Conservation (phyloP, 176 grass and related monocot genomes). For the Chloris gayana region DNA sequence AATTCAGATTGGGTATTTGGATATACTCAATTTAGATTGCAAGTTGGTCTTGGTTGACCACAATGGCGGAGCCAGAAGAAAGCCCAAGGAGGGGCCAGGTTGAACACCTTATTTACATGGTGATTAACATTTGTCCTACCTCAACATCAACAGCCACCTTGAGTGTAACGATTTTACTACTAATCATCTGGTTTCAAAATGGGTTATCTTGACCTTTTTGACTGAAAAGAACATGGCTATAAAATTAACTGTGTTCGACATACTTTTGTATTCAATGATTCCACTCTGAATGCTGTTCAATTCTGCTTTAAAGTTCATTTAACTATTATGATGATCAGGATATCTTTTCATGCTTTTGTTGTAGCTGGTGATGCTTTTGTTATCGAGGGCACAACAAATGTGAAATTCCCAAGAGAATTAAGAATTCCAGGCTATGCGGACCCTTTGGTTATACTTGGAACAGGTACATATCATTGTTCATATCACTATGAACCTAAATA, state of each 20-base stretch:
- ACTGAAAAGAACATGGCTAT: constrained; percentile 9
- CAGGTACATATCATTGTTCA: constrained; percentile 48
- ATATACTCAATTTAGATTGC: neutral
- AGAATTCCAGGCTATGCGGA: constrained; percentile 54
- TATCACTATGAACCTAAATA: constrained; percentile 12
- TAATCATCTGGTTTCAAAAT: neutral
- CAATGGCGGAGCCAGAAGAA: too few species aligned
- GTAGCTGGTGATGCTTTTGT: constrained; percentile 59
- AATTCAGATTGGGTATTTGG: neutral
- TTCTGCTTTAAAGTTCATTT: neutral
- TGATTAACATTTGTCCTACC: too few species aligned
- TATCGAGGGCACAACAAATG: constrained; percentile 60
- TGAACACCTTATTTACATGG: too few species aligned
- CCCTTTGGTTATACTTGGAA: constrained; percentile 65
- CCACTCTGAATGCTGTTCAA: neutral
- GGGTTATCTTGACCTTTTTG: neutral
- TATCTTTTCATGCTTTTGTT: neutral
- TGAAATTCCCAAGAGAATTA: constrained; percentile 70
- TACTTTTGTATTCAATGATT: neutral
- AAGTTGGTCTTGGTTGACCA: neutral
- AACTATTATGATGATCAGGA: constrained; percentile 1
- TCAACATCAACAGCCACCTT: too few species aligned
- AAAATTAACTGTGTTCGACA: neutral
- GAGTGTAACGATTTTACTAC: neutral
- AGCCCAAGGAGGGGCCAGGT: too few species aligned